Base-by-base conservation (phyloP, 2,329 filamentous ascomycete species). In the Beauveria australis region DNA sequence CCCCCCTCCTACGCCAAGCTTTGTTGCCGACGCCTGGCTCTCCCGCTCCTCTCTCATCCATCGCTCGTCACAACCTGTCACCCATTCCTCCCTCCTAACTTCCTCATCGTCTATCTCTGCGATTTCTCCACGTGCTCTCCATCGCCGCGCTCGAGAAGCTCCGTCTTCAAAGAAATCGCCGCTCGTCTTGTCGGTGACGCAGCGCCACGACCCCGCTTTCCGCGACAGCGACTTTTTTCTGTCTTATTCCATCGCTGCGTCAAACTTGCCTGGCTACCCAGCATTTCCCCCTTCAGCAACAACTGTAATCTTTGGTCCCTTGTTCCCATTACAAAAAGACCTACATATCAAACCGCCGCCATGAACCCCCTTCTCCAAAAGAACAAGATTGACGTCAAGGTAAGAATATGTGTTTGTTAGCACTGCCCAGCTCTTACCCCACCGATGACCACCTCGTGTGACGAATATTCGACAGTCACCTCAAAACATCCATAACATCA, bases 361-460 rank as follows among this genome's bases (percentile, higher is more conserved):
- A 95, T 97, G 91, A 97, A 97, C 76, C 93, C 93, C 69, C 91
- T 92, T 75, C 91, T 92, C 75, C 91, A 97, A 82, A 92, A 96
- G 84, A 97, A 97, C 83, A 97, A 99, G 82, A 84, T 97, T 71
- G 94, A 99, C 78, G 83, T 97, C 78, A 92, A 84, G 81, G 94
- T 97, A 79, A 80, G 90, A 84, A 28, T 4, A 28, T 3, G 7
- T 40, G 44, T n/a, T 43, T 58, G 46, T 37, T 51, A 37, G 28
- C 44, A 54, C 60, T 61, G 44, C 55, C 56, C 24, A 3, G 16
- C 18, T n/a, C 18, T 24, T 40, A 26, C 28, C 30, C 54, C 26
- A n/a, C 30, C 19, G 24, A 28, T 26, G 26, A 7, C 30, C n/a
- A 24, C 49, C 49, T 40, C 30, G 19, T 22, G 5, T n/a, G 30